phyloP scores from a whole-genome alignment of 192 early-diverging fungal genomes.

The Coemansia sp. region DNA sequence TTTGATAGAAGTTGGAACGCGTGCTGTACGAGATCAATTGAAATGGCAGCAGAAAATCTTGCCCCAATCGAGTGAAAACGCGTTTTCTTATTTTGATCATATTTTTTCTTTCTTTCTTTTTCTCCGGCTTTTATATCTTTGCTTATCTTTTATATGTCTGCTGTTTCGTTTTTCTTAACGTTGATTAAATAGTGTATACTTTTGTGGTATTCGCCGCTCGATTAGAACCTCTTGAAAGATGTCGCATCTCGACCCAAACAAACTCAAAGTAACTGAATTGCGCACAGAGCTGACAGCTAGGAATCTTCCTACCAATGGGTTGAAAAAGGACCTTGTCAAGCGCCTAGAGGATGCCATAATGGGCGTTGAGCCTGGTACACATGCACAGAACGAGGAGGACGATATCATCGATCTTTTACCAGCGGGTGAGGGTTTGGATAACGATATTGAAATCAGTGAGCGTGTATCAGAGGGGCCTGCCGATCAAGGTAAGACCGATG shows the following conservation, averaged over 20 bases:
- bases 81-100: too few species aligned
- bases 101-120: not conserved
- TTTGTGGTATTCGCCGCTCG: not conserved
- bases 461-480: not conserved
- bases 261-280: constrained; percentile 65
- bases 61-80: too few species aligned
- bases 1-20: too few species aligned
- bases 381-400: constrained; percentile 9
- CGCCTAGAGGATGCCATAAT: constrained; percentile 60
- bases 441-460: not conserved
- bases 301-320: constrained; percentile 58
- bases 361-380: not conserved
- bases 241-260: constrained; percentile 35
- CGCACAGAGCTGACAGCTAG: constrained; percentile 59
- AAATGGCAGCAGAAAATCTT: too few species aligned
- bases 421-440: constrained; percentile 12
- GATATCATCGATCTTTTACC: constrained; percentile 31
- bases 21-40: too few species aligned
- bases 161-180: not conserved
- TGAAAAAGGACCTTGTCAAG: constrained; percentile 64
- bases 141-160: not conserved
- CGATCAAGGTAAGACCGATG: not conserved
- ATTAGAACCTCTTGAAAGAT: constrained; percentile 10
- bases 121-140: not conserved
- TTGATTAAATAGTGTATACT: not conserved